Base-by-base conservation (phyloP, 2,329 filamentous ascomycete species). In the Passalora sequoiae region DNA sequence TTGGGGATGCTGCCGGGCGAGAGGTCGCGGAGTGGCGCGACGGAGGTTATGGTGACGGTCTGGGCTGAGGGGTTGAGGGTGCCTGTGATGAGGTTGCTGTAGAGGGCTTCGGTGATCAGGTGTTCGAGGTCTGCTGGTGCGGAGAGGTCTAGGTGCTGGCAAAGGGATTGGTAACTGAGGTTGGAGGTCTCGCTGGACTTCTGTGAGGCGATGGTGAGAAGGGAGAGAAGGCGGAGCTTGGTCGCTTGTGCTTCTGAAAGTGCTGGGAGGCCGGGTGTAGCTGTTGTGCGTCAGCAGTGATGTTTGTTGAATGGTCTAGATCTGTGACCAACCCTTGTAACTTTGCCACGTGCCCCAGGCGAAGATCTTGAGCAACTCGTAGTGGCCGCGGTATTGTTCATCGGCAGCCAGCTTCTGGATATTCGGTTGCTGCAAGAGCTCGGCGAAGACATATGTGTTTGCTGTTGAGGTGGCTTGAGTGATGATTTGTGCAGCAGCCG, bases 381-480 rank as follows among this genome's bases (percentile, higher is more conserved):
- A 74, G 66, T 87, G 70, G 29, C 66, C 57, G 5, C 74, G 69
- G 58, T 83, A 78, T 37, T 94, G 84, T 25, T 74, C 62, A n/a
- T 79, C 72, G 28, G 68, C 68, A 19, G 72, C 66, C 32, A 97
- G 80, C 9, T 78, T 75, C 66, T 92, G 85, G 54, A 97, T 81
- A 57, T 87, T 81, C 0, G 86, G 80, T 1, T 82, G 81, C 57
- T 85, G 77, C 27, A 98, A 81, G n/a, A 98, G 82, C 69, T 97
- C 91, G 55, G 86, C 80, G 71, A 98, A 98, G 68, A 97, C 77
- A 66, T 84, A 98, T 53, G 89, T 94, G 66, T 89, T 86, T 20
- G 86, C 81, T 43, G 83, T 83, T n/a, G 88, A 89, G 38, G 89
- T 97, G 49, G 89, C 92, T 68, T 89, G 86, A 32, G 76, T 80